Conservation (phyloP, 164 flowering plant genomes). For the Protea cynaroides region DNA sequence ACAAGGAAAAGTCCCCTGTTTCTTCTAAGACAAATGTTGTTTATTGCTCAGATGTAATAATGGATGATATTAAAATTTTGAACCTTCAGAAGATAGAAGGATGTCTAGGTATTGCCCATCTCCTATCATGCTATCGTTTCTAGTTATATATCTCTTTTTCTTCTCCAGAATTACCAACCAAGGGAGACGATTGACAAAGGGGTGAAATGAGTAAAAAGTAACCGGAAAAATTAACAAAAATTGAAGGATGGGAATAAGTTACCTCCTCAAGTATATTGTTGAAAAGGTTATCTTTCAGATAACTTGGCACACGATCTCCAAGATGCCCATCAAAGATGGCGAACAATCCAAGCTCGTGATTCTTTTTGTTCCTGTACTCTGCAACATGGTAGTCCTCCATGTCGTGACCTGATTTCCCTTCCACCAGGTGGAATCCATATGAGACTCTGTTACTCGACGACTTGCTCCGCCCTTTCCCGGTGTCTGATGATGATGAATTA, state of each 20-base stretch:
- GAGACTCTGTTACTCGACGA: constrained; percentile 28
- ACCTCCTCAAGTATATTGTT: constrained; percentile 61
- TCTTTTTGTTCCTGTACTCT: constrained; percentile 31
- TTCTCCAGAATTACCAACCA: background rate
- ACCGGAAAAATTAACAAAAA: background rate
- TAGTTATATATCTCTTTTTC: background rate
- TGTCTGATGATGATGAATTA: constrained; percentile 36
- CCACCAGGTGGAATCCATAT: constrained; percentile 58
- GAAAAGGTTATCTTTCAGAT: constrained; percentile 46
- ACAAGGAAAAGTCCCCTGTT: background rate
- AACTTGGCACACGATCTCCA: constrained; percentile 53
- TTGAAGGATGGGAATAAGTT: background rate
- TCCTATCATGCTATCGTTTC: background rate
- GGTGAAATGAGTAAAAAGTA: background rate
- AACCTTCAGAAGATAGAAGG: background rate
- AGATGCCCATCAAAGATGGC: constrained; percentile 73
- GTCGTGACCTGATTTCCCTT: constrained; percentile 59
- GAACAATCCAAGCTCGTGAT: constrained; percentile 54
- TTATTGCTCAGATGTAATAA: background rate
- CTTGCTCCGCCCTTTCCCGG: constrained; percentile 57
- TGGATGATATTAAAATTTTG: background rate
- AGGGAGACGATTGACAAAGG: background rate
- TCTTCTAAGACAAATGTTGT: background rate
- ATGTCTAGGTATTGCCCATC: background rate
- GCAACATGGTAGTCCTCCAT: constrained; percentile 79